Percentiles rank a stretch among this genome's conserved stretches.
Conservation (phyloP, 2,329 filamentous ascomycete genomes). For the Paecilomyces dactylethromorphus region DNA sequence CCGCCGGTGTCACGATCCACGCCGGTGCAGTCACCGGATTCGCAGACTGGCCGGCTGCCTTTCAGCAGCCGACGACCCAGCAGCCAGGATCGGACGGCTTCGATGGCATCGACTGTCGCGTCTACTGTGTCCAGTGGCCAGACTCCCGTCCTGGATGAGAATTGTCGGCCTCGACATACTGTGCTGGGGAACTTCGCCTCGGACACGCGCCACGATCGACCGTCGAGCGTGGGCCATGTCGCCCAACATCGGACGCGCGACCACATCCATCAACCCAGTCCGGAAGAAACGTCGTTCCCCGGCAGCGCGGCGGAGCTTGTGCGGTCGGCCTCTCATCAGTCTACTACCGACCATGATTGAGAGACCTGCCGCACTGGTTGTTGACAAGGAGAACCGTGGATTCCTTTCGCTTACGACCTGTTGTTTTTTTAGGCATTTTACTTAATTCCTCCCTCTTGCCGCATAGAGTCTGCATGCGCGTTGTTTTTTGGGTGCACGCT, state of each 20-base stretch:
- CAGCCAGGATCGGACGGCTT: constrained; percentile 28
- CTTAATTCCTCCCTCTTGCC: constrained; percentile 1
- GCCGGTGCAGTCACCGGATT: constrained; percentile 6
- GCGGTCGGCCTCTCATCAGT: constrained; percentile 20
- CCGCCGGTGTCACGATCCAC: constrained; percentile 3
- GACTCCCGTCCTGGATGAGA: constrained; percentile 19
- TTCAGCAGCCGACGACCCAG: constrained; percentile 33
- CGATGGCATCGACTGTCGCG: constrained; percentile 30
- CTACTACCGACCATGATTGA: constrained; percentile 7
- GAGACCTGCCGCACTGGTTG: neutral
- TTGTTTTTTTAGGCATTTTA: neutral
- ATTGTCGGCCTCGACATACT: constrained; percentile 18
- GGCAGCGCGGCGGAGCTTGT: constrained; percentile 42
- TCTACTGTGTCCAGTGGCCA: constrained; percentile 29
- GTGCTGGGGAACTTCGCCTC: constrained; percentile 22
- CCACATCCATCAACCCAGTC: constrained; percentile 38
- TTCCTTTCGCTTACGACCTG: neutral
- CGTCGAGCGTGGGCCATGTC: constrained; percentile 46
- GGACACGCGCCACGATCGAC: constrained; percentile 25
- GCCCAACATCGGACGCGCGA: constrained; percentile 43
- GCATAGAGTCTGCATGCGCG: constrained; percentile 1
- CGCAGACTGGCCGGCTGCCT: constrained; percentile 32
- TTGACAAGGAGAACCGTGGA: neutral
- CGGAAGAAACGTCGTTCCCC: constrained; percentile 29
- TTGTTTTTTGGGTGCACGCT: too few species aligned